phyloP scores from a whole-genome alignment of 257 asterid genomes.

The Solanum pinnatisectum region DNA sequence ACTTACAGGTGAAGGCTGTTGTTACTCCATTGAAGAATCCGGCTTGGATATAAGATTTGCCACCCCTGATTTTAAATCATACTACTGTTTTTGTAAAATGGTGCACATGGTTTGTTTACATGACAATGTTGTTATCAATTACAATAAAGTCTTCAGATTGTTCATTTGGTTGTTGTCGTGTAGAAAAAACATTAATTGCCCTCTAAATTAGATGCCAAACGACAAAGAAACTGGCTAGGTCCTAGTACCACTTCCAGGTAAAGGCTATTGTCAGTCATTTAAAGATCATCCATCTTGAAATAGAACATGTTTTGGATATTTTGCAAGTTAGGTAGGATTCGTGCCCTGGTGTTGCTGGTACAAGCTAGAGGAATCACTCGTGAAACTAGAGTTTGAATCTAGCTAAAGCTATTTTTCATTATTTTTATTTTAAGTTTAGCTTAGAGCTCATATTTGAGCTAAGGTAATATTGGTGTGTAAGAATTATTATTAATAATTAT shows the following conservation, averaged over 20 bases:
- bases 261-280: background rate
- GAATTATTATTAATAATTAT: too few species aligned
- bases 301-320: background rate
- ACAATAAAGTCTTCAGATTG: background rate
- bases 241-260: background rate
- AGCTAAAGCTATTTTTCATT: too few species aligned
- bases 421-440: too few species aligned
- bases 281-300: background rate
- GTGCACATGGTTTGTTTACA: background rate
- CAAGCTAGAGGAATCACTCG: too few species aligned
- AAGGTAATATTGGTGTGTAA: too few species aligned
- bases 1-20: conserved; percentile 74
- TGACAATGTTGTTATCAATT: background rate
- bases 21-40: conserved; percentile 62
- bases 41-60: conserved; percentile 47
- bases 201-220: background rate
- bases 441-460: too few species aligned
- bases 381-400: too few species aligned
- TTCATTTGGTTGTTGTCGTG: background rate
- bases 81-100: background rate
- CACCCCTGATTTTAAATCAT: background rate
- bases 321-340: background rate
- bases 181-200: background rate
- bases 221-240: background rate
- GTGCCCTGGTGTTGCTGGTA: too few species aligned